A percentile compares a stretch with the other conserved stretches of the same genome.
Evolutionary conservation across 2,329 filamentous ascomycete genomes (phyloP).

Genomic region (Rhexocercosporidium sp.): DNA sequence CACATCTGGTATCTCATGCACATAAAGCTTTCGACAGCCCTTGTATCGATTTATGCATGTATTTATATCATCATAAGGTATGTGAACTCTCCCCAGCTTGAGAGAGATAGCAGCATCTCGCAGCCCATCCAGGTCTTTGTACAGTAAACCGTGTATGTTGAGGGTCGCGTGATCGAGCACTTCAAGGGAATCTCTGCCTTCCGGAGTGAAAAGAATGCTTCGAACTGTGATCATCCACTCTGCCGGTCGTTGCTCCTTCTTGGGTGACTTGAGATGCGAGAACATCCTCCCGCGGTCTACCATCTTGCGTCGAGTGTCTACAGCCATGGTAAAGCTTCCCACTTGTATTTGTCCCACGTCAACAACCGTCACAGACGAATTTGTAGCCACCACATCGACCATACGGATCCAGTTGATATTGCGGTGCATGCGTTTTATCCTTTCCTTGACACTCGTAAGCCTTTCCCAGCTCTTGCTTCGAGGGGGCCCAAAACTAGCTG

Average conservation of each 20-base stretch:
- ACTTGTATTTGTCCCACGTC: constrained; percentile 86
- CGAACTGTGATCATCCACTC: constrained; percentile 92
- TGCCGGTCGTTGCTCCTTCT: constrained; percentile 72
- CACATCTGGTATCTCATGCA: constrained; percentile 45
- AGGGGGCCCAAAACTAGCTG: constrained; percentile 41
- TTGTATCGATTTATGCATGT: constrained; percentile 64
- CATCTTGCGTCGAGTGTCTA: constrained; percentile 90
- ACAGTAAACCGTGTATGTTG: constrained; percentile 90
- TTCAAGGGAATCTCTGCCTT: constrained; percentile 84
- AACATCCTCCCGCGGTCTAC: constrained; percentile 90
- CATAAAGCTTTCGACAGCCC: constrained; percentile 45
- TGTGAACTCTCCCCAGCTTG: constrained; percentile 87
- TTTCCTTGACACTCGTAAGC: constrained; percentile 80
- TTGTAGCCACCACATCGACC: constrained; percentile 85
- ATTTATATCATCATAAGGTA: constrained; percentile 87
- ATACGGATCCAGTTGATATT: constrained; percentile 88
- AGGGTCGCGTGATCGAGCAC: constrained; percentile 85
- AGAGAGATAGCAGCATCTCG: constrained; percentile 88
- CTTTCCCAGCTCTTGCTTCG: constrained; percentile 81
- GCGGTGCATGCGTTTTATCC: constrained; percentile 82
- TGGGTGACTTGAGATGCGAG: constrained; percentile 73
- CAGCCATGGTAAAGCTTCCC: constrained; percentile 81
- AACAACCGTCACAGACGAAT: constrained; percentile 76
- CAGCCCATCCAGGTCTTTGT: constrained; percentile 83
- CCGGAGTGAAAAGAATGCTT: constrained; percentile 86